A percentile compares a stretch with the other conserved stretches of the same genome.
Evolutionary conservation across 768 basidiomycete species (phyloP).

Genomic region (Boletus coccyginus): DNA sequence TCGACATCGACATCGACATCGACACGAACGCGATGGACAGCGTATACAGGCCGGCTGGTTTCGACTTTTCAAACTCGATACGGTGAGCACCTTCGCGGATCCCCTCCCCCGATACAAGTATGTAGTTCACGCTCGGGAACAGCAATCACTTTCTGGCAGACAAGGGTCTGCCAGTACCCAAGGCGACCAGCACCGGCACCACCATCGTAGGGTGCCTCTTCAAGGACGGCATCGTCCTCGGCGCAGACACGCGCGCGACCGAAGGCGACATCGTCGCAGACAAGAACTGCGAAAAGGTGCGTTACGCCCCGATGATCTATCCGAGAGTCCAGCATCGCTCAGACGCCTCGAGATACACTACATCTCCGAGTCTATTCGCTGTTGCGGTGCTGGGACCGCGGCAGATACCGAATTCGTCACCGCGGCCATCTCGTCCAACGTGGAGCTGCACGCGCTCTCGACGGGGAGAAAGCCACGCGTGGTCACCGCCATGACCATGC

Average conservation of each 20-base stretch:
- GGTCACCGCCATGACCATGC: constrained; percentile 98
- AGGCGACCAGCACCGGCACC: constrained; percentile 90
- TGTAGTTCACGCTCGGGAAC: not conserved
- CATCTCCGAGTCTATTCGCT: constrained; percentile 91
- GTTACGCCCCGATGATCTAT: constrained; percentile 2
- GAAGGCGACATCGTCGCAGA: constrained; percentile 94
- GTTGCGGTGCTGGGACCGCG: constrained; percentile 99
- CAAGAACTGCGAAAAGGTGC: constrained; percentile 99
- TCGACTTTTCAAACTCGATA: constrained; percentile 75
- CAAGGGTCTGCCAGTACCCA: constrained; percentile 73
- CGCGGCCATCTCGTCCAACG: constrained; percentile 92
- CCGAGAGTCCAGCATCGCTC: no score
- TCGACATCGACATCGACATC: not conserved
- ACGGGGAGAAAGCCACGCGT: constrained; percentile 91
- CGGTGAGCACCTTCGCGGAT: constrained; percentile 43
- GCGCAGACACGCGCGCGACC: constrained; percentile 96
- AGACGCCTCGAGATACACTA: constrained; percentile 77
- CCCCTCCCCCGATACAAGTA: not conserved
- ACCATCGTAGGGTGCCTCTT: constrained; percentile 97
- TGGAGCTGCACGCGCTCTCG: constrained; percentile 87
- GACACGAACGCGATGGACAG: constrained; percentile 38
- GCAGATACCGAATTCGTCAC: constrained; percentile 97
- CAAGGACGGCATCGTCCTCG: constrained; percentile 89
- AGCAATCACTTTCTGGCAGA: constrained; percentile 73
- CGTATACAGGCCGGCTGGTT: constrained; percentile 54